Evolutionary conservation across 495 filamentous ascomycete species (phyloP).

Genomic region (Sabuloglossum arenarium): DNA sequence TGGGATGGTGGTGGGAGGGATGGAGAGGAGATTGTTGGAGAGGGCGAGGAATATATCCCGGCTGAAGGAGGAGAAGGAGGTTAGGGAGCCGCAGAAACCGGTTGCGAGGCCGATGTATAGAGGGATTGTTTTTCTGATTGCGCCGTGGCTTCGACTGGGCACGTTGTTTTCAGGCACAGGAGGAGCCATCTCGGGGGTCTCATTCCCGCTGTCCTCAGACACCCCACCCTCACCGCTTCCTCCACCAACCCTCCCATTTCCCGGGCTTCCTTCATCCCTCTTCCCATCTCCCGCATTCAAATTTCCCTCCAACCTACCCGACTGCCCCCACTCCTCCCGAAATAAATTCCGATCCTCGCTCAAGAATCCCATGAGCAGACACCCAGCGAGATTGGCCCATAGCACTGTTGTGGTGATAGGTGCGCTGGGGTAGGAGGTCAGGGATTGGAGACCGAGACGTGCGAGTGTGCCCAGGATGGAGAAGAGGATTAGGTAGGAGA

Average conservation of each 20-base stretch:
- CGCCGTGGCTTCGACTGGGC: no score
- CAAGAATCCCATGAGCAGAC: constrained; percentile 70
- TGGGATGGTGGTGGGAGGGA: constrained; percentile 17
- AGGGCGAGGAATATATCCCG: constrained; percentile 70
- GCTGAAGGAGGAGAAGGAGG: constrained; percentile 79
- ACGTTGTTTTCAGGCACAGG: no score
- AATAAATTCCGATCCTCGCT: constrained; percentile 54
- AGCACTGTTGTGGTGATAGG: constrained; percentile 54
- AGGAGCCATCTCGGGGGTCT: constrained; percentile 8
- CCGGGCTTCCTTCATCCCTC: no score
- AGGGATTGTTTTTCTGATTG: constrained; percentile 59
- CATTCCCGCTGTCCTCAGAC: constrained; percentile 9
- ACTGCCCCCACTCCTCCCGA: no score
- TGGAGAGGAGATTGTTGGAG: constrained; percentile 45
- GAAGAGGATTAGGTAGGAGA: constrained; percentile 5
- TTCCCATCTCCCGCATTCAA: neutral
- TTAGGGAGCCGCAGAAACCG: constrained; percentile 86
- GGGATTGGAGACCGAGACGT: neutral
- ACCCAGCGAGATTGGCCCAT: constrained; percentile 85
- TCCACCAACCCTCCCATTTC: no score
- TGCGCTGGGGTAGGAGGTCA: constrained; percentile 44
- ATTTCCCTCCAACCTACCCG: no score
- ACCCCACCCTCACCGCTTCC: constrained; percentile 13
- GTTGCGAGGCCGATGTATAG: constrained; percentile 83
- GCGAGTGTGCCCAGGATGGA: constrained; percentile 6